Conservation (phyloP, 805 yeast species). For the Kluyveromyces lactis region DNA sequence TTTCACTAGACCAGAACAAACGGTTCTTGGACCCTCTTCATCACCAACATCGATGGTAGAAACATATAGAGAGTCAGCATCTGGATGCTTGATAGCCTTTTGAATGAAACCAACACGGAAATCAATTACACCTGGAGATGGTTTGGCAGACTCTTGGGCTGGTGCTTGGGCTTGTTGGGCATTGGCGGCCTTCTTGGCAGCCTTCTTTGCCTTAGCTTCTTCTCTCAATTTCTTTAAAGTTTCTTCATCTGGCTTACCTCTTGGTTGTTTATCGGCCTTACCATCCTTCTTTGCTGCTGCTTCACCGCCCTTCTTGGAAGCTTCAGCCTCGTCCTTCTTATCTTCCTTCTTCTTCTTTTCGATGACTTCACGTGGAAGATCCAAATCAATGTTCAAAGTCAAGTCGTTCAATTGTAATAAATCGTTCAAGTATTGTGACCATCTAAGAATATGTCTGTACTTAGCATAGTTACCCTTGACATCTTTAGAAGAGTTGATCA, state of each 20-base stretch:
- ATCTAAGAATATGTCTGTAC: constrained; percentile 81
- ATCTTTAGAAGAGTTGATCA: constrained; percentile 40
- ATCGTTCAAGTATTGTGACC: constrained; percentile 85
- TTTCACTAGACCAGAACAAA: constrained; percentile 93
- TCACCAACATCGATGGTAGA: constrained; percentile 97
- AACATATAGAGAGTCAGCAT: constrained; percentile 93
- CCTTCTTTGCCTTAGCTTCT: constrained; percentile 53
- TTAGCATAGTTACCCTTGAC: constrained; percentile 44
- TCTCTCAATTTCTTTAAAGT: constrained; percentile 40
- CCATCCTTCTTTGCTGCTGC: constrained; percentile 16
- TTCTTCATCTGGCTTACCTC: constrained; percentile 42
- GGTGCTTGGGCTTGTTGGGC: constrained; percentile 32
- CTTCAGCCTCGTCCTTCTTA: constrained; percentile 18
- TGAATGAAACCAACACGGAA: constrained; percentile 94
- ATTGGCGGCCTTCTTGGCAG: constrained; percentile 49
- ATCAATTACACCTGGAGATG: constrained; percentile 80
- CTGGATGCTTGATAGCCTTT: constrained; percentile 95
- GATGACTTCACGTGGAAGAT: constrained; percentile 68
- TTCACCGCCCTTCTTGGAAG: constrained; percentile 15
- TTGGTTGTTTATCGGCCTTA: constrained; percentile 32
- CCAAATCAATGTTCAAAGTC: constrained; percentile 52
- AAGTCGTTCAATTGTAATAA: constrained; percentile 46
- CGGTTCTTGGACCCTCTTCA: constrained; percentile 94
- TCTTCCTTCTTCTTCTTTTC: constrained; percentile 47
- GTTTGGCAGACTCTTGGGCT: constrained; percentile 41